Percentiles rank a stretch among this genome's conserved stretches.
Evolutionary conservation across 2,329 filamentous ascomycete genomes (phyloP).

Genomic region (Diplocarpon rosae): DNA sequence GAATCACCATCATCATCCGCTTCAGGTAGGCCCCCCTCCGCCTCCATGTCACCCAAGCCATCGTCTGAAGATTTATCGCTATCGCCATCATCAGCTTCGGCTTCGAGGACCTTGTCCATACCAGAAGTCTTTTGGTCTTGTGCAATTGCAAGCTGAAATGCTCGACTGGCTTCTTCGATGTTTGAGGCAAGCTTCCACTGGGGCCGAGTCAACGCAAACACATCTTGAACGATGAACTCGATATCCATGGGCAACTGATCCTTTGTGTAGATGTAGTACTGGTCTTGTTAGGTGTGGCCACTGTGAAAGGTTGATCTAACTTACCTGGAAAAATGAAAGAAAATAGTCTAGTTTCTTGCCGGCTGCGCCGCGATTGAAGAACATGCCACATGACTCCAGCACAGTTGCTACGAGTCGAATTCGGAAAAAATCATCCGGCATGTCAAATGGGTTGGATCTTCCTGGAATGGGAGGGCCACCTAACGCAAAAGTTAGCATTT

Average conservation of each 20-base stretch:
- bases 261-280: conserved; percentile 89
- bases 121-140: conserved; percentile 79
- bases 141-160: conserved; percentile 78
- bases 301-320: conserved; percentile 4
- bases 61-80: conserved; percentile 68
- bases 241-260: conserved; percentile 89
- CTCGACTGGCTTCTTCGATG: conserved; percentile 69
- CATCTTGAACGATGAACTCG: conserved; percentile 92
- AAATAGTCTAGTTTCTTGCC: conserved; percentile 99
- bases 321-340: conserved; percentile 80
- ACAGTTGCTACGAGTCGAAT: conserved; percentile 83
- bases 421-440: conserved; percentile 91
- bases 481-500: conserved; percentile 23
- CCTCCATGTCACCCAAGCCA: conserved; percentile 53
- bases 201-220: conserved; percentile 71
- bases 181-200: conserved; percentile 84
- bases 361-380: conserved; percentile 84
- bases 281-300: conserved; percentile 7
- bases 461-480: conserved; percentile 74
- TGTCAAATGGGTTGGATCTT: conserved; percentile 65
- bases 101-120: conserved; percentile 55
- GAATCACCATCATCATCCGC: conserved; percentile 41
- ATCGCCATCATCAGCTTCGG: conserved; percentile 62
- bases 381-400: conserved; percentile 90
- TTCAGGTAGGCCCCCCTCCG: conserved; percentile 36